A percentile compares a stretch with the other conserved stretches of the same genome.
These are phyloP conservation scores for Theobroma grandiflorum DNA, from an alignment of 441 rosid genomes.

Conservation along the genomic window DNA sequence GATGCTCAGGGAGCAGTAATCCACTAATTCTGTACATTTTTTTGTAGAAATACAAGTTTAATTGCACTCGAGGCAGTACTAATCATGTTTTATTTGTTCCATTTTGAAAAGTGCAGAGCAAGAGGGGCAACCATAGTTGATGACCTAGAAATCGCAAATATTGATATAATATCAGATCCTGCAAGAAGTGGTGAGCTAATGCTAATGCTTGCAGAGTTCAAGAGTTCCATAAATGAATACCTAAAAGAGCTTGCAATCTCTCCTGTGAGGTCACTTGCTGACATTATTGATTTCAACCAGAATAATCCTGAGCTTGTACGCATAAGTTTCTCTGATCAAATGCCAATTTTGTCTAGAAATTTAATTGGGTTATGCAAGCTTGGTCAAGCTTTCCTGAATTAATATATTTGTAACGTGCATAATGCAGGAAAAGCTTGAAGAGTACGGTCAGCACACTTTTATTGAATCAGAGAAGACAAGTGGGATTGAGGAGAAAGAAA, in stretches of 20 bases:
- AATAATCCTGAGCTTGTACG: constrained; percentile 30
- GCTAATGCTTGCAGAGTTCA: constrained; percentile 16
- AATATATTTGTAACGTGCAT: neutral
- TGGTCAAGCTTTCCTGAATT: neutral
- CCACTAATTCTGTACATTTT: neutral
- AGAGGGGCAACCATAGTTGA: constrained; percentile 52
- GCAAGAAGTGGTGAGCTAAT: constrained; percentile 20
- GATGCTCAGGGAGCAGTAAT: neutral
- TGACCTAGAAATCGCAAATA: constrained; percentile 35
- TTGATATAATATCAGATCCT: constrained; percentile 5
- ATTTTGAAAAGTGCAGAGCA: constrained; percentile 30
- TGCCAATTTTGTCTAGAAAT: neutral
- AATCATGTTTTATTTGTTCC: neutral
- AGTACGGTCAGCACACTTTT: constrained; percentile 47
- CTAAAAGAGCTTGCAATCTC: constrained; percentile 22
- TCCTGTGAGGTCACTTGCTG: constrained; percentile 28
- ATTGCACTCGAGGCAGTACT: neutral
- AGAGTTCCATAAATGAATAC: constrained; percentile 24
- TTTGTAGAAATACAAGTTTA: neutral
- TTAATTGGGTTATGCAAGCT: constrained; percentile 1
- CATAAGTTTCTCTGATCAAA: neutral
- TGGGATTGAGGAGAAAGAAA: constrained; percentile 39
- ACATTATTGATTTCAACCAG: constrained; percentile 25
- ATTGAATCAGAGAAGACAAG: constrained; percentile 46
- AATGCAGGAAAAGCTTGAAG: constrained; percentile 46